Base-by-base conservation (phyloP, 2,329 filamentous ascomycete genomes). In the Pleomassaria siparia region DNA sequence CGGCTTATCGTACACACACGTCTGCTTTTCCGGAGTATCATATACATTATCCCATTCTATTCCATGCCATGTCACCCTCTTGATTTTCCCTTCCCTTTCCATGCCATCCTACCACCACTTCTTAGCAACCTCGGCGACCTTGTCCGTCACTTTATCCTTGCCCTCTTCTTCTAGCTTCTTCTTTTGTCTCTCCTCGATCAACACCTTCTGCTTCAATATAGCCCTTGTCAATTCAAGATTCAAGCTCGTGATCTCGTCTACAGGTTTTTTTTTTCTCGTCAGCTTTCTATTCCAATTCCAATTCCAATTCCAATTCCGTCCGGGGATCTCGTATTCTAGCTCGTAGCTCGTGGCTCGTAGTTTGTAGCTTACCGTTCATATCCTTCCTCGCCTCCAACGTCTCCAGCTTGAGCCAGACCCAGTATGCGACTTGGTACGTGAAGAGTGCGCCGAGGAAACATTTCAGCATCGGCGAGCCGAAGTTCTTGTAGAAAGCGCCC, bases 351-450 rank as follows among this genome's bases (percentile, higher is more conserved):
- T n/a, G n/a, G n/a, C n/a, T n/a, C n/a, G n/a, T n/a, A n/a, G n/a
- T n/a, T 7, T 4, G 15, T 18, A 7, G 35, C 33, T 42, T 28
- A 86, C 84, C 79, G 56, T 80, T 72, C 57, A 80, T 81, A 36
- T 83, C 76, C 16, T 74, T 73, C 62, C 80, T 83, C 47, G 81
- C 75, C 72, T 94, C 89, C 44, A 88, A 79, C 26, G 81, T 80
- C 69, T 91, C 88, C 42, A 92, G 76, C 70, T 86, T 88, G 29
- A 82, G 67, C 89, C 89, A 94, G 12, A 73, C 74, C 75, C 82
- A 89, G 72, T 91, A 92, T 12, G 80, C 71, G n/a, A 88, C 60
- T 71, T 94, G 89, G 69, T 92, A 94, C 2, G 85, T 87, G 63
- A 89, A 84, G 46, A 91, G 80, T 44, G 89, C 87, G 63, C 87